Percentiles rank a stretch among this genome's conserved stretches.
These are phyloP conservation scores for Primulina tabacum DNA, from an alignment of 257 asterid genomes.

Conservation along the genomic window DNA sequence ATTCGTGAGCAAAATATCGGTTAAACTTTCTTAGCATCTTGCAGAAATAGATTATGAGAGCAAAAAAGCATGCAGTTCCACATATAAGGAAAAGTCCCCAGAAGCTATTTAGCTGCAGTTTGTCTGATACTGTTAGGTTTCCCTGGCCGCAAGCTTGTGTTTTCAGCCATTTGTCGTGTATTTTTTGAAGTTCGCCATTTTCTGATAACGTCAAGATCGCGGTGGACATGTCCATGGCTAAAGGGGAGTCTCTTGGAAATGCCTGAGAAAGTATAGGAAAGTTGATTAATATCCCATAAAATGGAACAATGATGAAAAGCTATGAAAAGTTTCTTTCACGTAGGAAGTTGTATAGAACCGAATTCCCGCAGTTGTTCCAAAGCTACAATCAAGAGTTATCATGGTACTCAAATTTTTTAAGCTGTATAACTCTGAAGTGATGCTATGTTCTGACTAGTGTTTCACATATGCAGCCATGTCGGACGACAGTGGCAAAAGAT, in stretches of 20 bases:
- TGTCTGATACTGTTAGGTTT: neutral
- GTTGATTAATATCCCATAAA: neutral
- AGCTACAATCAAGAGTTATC: too few relatives aligned
- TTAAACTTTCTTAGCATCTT: slow-evolving; percentile 27
- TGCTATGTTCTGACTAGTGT: too few relatives aligned
- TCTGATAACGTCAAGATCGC: neutral
- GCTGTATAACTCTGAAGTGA: too few relatives aligned
- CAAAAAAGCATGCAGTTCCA: slow-evolving; percentile 28
- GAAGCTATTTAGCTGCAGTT: slow-evolving; percentile 29
- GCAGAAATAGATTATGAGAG: slow-evolving; percentile 32
- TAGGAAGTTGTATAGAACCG: too few relatives aligned
- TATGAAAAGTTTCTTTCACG: neutral
- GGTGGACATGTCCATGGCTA: slow-evolving; percentile 14
- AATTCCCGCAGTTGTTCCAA: too few relatives aligned
- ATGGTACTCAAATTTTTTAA: too few relatives aligned
- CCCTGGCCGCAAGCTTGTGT: neutral
- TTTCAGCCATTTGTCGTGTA: neutral
- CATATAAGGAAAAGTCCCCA: slow-evolving; percentile 47
- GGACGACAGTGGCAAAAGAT: too few relatives aligned
- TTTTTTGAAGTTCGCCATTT: neutral
- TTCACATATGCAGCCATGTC: too few relatives aligned
- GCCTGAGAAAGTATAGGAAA: neutral
- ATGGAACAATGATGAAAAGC: neutral
- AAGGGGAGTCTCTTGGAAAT: slow-evolving; percentile 7
- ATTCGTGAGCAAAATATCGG: slow-evolving; percentile 22